Evolutionary conservation across 495 filamentous ascomycete genomes (phyloP).

Genomic region (Echria macrotheca): DNA sequence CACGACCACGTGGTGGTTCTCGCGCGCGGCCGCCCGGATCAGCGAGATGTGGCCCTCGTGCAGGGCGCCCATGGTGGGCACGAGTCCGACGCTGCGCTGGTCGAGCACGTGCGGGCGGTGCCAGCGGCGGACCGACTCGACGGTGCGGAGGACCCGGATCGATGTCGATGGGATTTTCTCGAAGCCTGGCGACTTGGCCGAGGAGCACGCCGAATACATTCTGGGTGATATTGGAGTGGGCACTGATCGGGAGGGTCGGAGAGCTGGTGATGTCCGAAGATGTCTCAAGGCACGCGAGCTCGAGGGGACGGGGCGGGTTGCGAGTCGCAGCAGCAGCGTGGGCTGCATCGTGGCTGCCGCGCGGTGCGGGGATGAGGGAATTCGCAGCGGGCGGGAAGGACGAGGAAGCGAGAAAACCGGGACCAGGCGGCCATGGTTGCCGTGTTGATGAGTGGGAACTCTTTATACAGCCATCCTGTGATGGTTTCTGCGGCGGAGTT

Average conservation of each 20-base stretch:
- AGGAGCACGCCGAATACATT: conserved; percentile 21
- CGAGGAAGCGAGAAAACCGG: conserved; percentile 6
- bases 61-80: conserved; percentile 95
- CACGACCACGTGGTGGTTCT: conserved; percentile 81
- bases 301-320: conserved; percentile 20
- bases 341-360: conserved; percentile 12
- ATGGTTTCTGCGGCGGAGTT: conserved; percentile 46
- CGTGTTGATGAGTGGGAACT: conserved; percentile 7
- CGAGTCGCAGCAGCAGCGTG: conserved; percentile 17
- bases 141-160: conserved; percentile 70
- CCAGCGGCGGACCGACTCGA: conserved; percentile 63
- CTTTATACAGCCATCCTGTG: conserved; percentile 31
- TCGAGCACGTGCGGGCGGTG: conserved; percentile 62
- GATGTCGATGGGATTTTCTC: conserved; percentile 47
- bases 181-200: conserved; percentile 3
- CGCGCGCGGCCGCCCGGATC: conserved; percentile 75
- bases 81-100: conserved; percentile 72
- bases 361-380: neutral
- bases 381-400: neutral
- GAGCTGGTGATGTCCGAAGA: neutral
- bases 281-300: conserved; percentile 24
- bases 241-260: neutral
- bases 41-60: conserved; percentile 87
- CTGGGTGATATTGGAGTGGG: conserved; percentile 16
- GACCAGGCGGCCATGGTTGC: conserved; percentile 6